Base-by-base conservation (phyloP, 352 stramenopile genomes). In the Phytophthora multivora region DNA sequence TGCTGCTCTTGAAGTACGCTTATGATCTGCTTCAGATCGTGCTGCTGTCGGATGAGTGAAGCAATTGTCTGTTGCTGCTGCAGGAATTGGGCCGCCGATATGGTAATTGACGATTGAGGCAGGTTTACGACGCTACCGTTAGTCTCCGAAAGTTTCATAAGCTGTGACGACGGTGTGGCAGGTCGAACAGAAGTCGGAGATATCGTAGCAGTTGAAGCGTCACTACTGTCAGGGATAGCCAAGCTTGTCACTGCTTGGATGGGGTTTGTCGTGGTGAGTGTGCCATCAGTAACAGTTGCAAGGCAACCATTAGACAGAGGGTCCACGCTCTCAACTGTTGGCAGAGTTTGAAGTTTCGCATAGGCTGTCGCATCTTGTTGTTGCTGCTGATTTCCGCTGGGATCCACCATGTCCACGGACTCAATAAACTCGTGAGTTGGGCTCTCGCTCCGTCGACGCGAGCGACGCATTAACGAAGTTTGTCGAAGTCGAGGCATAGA, bases 11-110 rank as follows among this genome's bases (percentile, higher is more conserved):
- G 83, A 23, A 94, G 71, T 21, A 92, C 69, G 10, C 61, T 70
- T 16, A 94, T 85, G 45, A 94, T 74, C 53, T 92, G 81, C 71
- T 94, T 94, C n/a, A 94, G 68, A 51, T 92, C 83, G 46, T 90
- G 78, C 42, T 94, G 86, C 64, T 94, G 83, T 15, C 77, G 81
- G 52, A 92, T 91, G 15, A 94, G 69, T 47, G 80, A 86, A 1
- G 86, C 80, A 36, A 94, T 91, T n/a, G 79, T 92, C 53, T 91
- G 75, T 51, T 94, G 81, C 66, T 94, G 86, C 48, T 91, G 82
- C 38, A 91, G 54, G 48, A 86, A 94, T 65, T 92, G 86, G 38
- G 79, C 69, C 1, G 77, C 72, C 3, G 83, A 90, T 36, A 94
- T 89, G 9, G 80, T 86, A 50, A 90, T 77, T 15, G 79, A 63